phyloP scores from a whole-genome alignment of 2,329 filamentous ascomycete genomes.

The Microsporum ferrugineum region DNA sequence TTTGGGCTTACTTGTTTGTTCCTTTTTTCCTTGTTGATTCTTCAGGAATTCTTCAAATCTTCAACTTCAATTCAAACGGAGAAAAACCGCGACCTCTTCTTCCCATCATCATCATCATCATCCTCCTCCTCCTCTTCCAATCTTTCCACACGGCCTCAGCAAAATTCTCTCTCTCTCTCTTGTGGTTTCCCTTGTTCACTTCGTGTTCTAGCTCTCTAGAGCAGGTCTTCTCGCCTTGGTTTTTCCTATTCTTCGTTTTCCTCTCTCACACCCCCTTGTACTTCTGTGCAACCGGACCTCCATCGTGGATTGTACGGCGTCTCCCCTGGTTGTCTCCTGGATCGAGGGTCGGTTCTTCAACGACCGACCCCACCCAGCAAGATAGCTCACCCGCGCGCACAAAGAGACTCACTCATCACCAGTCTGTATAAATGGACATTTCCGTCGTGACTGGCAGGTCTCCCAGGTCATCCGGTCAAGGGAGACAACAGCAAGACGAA shows the following conservation, averaged over 20 bases:
- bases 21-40: slow-evolving; percentile 2
- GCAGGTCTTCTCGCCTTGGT: neutral
- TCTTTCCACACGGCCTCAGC: neutral
- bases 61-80: neutral
- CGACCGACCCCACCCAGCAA: slow-evolving; percentile 6
- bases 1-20: slow-evolving; percentile 2
- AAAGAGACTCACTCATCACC: slow-evolving; percentile 1
- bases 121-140: no score
- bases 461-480: slow-evolving; percentile 9
- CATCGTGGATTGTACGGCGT: slow-evolving; percentile 3
- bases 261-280: neutral
- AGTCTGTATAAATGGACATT: slow-evolving; percentile 13
- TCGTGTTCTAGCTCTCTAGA: neutral
- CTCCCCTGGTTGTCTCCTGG: slow-evolving; percentile 4
- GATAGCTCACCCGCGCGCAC: slow-evolving; percentile 8
- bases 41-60: neutral
- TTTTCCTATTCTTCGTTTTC: neutral
- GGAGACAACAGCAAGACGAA: slow-evolving; percentile 6
- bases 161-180: no score
- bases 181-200: no score
- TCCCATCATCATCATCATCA: no score
- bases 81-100: neutral
- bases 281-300: neutral
- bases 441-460: slow-evolving; percentile 13
- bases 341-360: slow-evolving; percentile 9